phyloP scores from a whole-genome alignment of 2,329 filamentous ascomycete genomes.

The Trichoderma asperellum region DNA sequence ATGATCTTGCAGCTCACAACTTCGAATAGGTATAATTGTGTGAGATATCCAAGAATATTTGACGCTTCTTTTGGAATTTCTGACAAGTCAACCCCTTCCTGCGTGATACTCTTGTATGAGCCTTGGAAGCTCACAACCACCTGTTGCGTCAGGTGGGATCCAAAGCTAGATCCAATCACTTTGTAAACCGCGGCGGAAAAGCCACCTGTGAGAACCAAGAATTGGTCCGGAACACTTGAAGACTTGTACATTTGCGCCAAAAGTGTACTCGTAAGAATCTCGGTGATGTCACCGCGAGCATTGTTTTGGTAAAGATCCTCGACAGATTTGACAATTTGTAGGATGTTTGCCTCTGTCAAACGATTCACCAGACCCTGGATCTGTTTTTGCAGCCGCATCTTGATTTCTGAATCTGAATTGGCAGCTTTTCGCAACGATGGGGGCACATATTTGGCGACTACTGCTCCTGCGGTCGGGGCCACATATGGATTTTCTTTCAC shows the following conservation, averaged over 20 bases:
- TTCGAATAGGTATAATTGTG: constrained; percentile 91
- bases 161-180: constrained; percentile 84
- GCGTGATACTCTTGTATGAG: constrained; percentile 57
- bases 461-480: constrained; percentile 61
- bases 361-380: constrained; percentile 90
- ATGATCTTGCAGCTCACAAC: constrained; percentile 80
- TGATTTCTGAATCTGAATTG: constrained; percentile 66
- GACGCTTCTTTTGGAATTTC: constrained; percentile 48
- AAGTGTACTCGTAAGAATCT: constrained; percentile 75
- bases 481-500: constrained; percentile 86
- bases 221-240: constrained; percentile 80
- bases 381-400: constrained; percentile 73
- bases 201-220: constrained; percentile 86
- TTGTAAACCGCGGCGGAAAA: constrained; percentile 90
- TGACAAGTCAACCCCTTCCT: constrained; percentile 46
- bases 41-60: constrained; percentile 81
- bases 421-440: constrained; percentile 74
- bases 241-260: constrained; percentile 79
- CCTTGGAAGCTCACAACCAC: constrained; percentile 75
- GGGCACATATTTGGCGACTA: constrained; percentile 78
- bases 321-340: constrained; percentile 80
- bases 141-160: constrained; percentile 80
- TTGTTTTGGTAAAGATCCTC: constrained; percentile 83
- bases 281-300: constrained; percentile 85
- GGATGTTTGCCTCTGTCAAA: constrained; percentile 85